phyloP scores from a whole-genome alignment of 176 grass and related monocot species.

The Coix lacrymajobi region DNA sequence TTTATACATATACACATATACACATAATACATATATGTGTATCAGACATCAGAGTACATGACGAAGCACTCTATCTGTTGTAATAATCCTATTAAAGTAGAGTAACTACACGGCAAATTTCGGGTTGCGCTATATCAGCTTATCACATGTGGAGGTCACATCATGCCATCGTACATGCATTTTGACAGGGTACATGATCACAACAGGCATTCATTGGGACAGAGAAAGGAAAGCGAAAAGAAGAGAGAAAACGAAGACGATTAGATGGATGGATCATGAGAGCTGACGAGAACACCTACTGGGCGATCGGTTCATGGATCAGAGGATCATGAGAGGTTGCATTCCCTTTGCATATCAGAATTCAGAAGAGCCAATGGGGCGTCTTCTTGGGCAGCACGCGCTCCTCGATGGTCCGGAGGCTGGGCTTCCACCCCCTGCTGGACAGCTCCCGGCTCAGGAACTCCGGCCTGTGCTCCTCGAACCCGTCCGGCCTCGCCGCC shows the following conservation, averaged over 20 bases:
- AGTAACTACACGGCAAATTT: constrained; percentile 16
- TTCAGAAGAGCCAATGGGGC: constrained; percentile 84
- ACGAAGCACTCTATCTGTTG: background rate
- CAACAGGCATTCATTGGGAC: constrained; percentile 10
- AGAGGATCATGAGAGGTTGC: too few relatives aligned
- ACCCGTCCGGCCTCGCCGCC: constrained; percentile 13
- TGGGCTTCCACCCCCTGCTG: constrained; percentile 83
- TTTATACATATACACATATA: background rate
- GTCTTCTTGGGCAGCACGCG: constrained; percentile 49
- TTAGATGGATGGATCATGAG: background rate
- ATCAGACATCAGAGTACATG: too few relatives aligned
- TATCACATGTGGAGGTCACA: constrained; percentile 26
- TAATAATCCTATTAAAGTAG: background rate
- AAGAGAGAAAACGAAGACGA: background rate
- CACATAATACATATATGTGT: too few relatives aligned
- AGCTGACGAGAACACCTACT: constrained; percentile 10
- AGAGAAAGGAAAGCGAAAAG: background rate
- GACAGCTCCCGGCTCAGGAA: constrained; percentile 77
- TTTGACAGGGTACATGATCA: background rate
- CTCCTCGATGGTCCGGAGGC: constrained; percentile 79
- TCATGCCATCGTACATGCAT: constrained; percentile 25
- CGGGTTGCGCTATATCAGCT: constrained; percentile 7
- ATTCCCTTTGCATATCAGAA: constrained; percentile 46
- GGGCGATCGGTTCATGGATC: background rate
- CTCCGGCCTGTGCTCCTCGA: constrained; percentile 53